These are phyloP conservation scores for Phoma herbarum DNA, from an alignment of 2,329 filamentous ascomycete species.

Conservation along the genomic window DNA sequence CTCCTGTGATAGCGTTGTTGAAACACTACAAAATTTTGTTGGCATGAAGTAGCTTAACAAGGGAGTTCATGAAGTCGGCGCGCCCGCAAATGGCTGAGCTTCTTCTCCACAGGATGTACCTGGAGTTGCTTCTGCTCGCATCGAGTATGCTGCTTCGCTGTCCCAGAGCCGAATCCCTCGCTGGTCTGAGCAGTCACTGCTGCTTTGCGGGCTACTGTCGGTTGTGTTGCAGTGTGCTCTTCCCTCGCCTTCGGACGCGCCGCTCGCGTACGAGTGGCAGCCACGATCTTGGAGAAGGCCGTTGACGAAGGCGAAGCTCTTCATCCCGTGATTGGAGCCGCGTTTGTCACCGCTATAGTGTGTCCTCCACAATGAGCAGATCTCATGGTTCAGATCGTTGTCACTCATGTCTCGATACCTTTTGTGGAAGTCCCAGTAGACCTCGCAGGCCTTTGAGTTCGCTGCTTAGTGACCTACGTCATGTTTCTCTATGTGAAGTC, in stretches of 20 bases:
- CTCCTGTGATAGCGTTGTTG: no score
- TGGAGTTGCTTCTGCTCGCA: no score
- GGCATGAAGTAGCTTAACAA: no score
- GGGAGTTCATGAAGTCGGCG: no score
- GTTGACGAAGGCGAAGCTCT: neutral
- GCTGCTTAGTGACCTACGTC: neutral
- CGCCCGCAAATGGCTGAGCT: no score
- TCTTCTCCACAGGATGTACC: no score
- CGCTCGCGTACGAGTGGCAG: no score
- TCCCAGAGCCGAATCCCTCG: neutral
- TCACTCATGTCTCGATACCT: neutral
- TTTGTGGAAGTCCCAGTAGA: neutral
- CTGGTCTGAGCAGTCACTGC: neutral
- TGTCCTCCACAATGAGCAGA: neutral
- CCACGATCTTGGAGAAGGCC: neutral
- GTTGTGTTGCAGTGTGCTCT: neutral
- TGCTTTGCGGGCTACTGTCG: neutral
- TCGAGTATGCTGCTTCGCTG: neutral
- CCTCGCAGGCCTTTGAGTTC: neutral
- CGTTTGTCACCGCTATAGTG: neutral
- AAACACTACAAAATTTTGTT: no score
- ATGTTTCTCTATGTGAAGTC: no score
- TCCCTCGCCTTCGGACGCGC: neutral
- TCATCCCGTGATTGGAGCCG: neutral
- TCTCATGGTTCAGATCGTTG: neutral